Base-by-base conservation (phyloP, 2,329 filamentous ascomycete genomes). In the Fusarium concolor region DNA sequence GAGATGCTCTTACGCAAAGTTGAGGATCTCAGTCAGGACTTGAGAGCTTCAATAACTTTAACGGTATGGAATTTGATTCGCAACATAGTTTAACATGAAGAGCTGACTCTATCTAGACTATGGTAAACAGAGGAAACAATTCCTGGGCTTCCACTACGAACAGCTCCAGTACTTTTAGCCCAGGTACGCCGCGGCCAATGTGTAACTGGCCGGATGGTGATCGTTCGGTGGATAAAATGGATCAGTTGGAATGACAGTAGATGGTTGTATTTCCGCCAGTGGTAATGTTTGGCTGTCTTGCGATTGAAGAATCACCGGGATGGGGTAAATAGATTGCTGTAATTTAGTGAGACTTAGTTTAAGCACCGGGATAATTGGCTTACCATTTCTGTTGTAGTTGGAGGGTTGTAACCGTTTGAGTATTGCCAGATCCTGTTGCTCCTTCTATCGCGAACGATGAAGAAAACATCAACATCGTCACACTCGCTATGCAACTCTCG, bases 371-470 rank as follows among this genome's bases (percentile, higher is more conserved):
- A 41, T 10, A 9, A 15, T 8, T 20, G 20, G 18, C 14, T 26
- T 61, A 56, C 51, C 24, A 61, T 42, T 54, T 61, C 51, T 42
- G 20, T 26, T 24, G 11, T 26, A 43, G 29, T 61, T 20, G 44
- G 57, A 17, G 51, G 57, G 26, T 3, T 37, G 3, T 61, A 61
- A 15, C 57, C 57, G 31, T 61, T 61, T 11, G 38, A 61, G 44
- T 61, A 56, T 46, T 61, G 29, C 57, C 38, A 61, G 38, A 61
- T 49, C 41, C 39, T 54, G 8, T 61, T 61, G 12, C 46, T 61
- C 31, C 57, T 45, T 17, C 44, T 33, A 31, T 61, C 46, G 22
- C 51, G 57, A 24, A 61, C 31, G 26, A 61, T 22, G 38, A 61
- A 42, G 44, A 49, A 61, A 28, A 61, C n/a, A 51, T 61, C 44